A percentile compares a stretch with the other conserved stretches of the same genome.
Evolutionary conservation across 768 basidiomycete species (phyloP).

Genomic region (Leccinum boreale): DNA sequence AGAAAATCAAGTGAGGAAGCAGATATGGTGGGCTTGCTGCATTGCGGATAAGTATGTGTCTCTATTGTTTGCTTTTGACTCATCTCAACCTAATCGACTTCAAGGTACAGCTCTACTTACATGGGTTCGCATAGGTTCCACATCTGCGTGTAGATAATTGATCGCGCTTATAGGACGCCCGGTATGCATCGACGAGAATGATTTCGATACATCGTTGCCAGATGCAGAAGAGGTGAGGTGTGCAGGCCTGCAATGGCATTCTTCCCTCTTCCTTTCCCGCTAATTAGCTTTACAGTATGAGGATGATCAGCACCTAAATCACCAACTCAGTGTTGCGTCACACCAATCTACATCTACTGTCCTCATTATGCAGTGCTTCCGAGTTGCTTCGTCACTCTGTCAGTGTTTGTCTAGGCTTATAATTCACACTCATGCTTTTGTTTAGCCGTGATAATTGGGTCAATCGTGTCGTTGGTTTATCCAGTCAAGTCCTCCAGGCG

Average conservation of each 20-base stretch:
- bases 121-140: slow-evolving; percentile 46
- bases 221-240: slow-evolving; percentile 48
- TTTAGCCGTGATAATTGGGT: slow-evolving; percentile 63
- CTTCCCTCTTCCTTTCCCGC: neutral
- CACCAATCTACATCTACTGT: slow-evolving; percentile 36
- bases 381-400: slow-evolving; percentile 59
- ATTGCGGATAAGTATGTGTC: slow-evolving; percentile 62
- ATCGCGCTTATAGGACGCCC: slow-evolving; percentile 51
- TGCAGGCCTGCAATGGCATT: neutral
- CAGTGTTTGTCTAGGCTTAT: slow-evolving; percentile 21
- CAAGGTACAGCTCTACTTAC: slow-evolving; percentile 68
- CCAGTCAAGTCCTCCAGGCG: slow-evolving; percentile 55
- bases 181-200: slow-evolving; percentile 60
- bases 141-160: neutral
- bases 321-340: slow-evolving; percentile 36
- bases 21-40: slow-evolving; percentile 80
- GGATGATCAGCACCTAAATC: slow-evolving; percentile 55
- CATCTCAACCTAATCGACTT: slow-evolving; percentile 3
- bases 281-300: slow-evolving; percentile 44
- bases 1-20: slow-evolving; percentile 69
- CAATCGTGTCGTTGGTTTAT: slow-evolving; percentile 66
- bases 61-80: neutral
- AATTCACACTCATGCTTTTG: neutral
- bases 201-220: slow-evolving; percentile 67
- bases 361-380: slow-evolving; percentile 55